phyloP scores from a whole-genome alignment of 164 flowering plant species.

The Houttuynia cordata region DNA sequence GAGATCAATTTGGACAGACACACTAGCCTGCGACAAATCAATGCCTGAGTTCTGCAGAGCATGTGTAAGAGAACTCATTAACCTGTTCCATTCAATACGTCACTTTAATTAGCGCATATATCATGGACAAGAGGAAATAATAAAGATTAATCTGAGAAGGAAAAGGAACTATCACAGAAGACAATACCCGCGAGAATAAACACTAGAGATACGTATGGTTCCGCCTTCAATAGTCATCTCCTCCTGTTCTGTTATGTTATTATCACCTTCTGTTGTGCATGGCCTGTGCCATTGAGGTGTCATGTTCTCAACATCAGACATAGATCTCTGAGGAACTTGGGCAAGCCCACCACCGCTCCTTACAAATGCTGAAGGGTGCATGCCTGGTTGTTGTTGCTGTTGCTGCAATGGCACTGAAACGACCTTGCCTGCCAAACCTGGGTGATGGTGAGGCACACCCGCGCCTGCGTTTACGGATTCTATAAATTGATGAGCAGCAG shows the following conservation, averaged over 20 bases:
- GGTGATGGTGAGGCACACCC: conserved; percentile 25
- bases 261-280: conserved; percentile 26
- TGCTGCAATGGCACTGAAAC: conserved; percentile 29
- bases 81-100: conserved; percentile 29
- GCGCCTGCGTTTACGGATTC: conserved; percentile 37
- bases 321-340: conserved; percentile 30
- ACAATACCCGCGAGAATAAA: conserved; percentile 67
- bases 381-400: not conserved
- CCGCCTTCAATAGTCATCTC: conserved; percentile 77
- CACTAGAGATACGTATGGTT: conserved; percentile 68
- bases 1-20: conserved; percentile 85
- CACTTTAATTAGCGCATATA: no score
- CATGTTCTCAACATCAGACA: conserved; percentile 20
- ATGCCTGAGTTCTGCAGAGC: conserved; percentile 82
- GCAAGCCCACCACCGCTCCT: conserved; percentile 22
- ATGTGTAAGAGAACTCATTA: conserved; percentile 62
- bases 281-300: conserved; percentile 15
- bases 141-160: not conserved
- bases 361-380: conserved; percentile 16
- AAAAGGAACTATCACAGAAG: not conserved
- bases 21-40: conserved; percentile 77
- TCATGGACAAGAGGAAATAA: no score
- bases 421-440: conserved; percentile 35
- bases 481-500: conserved; percentile 31
- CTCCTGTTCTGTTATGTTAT: conserved; percentile 34